A percentile compares a stretch with the other conserved stretches of the same genome.
Conservation (phyloP, 2,329 filamentous ascomycete genomes). For the Immersiporthe knoxdaviesiana region DNA sequence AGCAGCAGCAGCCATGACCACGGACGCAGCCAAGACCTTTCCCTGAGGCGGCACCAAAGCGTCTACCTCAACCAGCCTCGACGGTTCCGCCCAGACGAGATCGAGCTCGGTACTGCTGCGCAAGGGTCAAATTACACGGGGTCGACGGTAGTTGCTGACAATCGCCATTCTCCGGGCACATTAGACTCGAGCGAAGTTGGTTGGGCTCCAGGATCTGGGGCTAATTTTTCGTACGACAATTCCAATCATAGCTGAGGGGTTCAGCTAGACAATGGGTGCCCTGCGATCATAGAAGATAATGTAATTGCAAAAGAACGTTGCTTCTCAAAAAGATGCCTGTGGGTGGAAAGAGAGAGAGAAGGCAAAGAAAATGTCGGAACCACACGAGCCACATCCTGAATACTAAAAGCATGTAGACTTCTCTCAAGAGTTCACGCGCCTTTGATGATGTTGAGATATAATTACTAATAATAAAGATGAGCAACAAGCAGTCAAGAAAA, state of each 20-base stretch:
- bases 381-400: neutral
- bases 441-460: neutral
- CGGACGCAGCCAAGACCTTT: neutral
- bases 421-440: neutral
- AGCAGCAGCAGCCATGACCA: neutral
- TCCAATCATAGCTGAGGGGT: neutral
- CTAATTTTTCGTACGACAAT: neutral
- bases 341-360: no score
- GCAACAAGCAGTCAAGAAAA: conserved; percentile 9
- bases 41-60: neutral
- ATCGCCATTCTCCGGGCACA: neutral
- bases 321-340: neutral
- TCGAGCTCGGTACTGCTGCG: neutral
- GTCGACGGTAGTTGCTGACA: neutral
- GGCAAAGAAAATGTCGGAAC: no score
- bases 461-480: neutral
- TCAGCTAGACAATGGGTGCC: neutral
- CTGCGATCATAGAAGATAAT: neutral
- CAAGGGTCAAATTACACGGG: neutral
- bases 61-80: neutral
- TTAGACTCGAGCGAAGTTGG: neutral
- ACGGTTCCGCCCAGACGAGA: neutral
- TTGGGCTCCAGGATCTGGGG: neutral
- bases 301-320: neutral
- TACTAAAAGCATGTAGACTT: neutral